A percentile compares a stretch with the other conserved stretches of the same genome.
Evolutionary conservation across 78 protist species (phyloP).

Genomic region (Dictyostelium brefeldianum): DNA sequence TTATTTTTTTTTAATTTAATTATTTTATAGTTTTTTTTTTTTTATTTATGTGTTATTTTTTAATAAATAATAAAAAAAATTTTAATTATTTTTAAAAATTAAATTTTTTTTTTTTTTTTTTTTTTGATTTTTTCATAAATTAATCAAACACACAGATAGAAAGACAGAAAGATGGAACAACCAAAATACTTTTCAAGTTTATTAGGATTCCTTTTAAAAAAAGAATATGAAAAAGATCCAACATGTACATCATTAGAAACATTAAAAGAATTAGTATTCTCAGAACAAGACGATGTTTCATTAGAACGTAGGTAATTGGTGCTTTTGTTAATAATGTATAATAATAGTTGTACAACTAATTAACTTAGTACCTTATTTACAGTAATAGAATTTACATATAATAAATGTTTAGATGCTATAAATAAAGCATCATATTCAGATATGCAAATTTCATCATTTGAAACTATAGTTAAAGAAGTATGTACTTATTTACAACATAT

Average conservation of each 20-base stretch:
- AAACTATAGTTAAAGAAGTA: constrained; percentile 45
- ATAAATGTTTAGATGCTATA: constrained; percentile 44
- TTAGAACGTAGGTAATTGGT: constrained; percentile 53
- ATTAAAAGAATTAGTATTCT: constrained; percentile 47
- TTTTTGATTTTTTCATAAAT: neutral
- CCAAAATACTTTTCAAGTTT: constrained; percentile 62
- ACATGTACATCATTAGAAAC: neutral
- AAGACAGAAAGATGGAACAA: constrained; percentile 20
- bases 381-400: constrained; percentile 32
- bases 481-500: neutral
- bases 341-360: neutral
- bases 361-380: no score
- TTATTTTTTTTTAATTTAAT: no score
- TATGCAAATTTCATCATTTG: constrained; percentile 48
- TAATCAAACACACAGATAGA: no score
- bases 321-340: neutral
- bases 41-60: neutral
- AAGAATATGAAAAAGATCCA: constrained; percentile 69
- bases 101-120: neutral
- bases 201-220: constrained; percentile 53
- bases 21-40: neutral
- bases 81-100: neutral
- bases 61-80: neutral
- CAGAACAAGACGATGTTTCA: constrained; percentile 39
- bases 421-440: constrained; percentile 37